These are phyloP conservation scores for Naegleria lovaniensis DNA, from an alignment of 208 protist genomes.

Conservation along the genomic window DNA sequence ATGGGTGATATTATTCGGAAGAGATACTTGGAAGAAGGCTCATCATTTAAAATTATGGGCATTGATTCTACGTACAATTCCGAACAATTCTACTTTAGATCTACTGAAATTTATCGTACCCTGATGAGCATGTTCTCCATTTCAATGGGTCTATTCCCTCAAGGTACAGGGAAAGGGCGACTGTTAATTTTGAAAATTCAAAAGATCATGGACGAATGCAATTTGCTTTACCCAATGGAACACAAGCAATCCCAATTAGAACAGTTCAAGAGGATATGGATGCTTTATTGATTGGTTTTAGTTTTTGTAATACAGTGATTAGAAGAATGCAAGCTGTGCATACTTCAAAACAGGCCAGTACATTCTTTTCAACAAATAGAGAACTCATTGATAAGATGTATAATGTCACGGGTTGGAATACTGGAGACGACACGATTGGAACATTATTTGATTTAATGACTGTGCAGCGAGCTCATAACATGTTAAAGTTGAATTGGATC, in stretches of 20 bases:
- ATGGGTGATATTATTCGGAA: neutral
- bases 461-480: neutral
- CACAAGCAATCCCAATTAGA: neutral
- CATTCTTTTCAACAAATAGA: neutral
- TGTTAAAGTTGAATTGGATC: neutral
- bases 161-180: neutral
- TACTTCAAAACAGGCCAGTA: neutral
- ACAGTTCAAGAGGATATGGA: neutral
- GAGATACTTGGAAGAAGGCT: neutral
- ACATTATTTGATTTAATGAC: slow-evolving; percentile 1
- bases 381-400: neutral
- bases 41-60: neutral
- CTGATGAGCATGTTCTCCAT: neutral
- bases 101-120: neutral
- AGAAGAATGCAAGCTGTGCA: neutral
- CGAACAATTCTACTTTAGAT: neutral
- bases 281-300: neutral
- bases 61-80: neutral
- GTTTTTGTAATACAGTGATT: neutral
- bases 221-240: neutral
- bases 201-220: neutral
- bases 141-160: neutral
- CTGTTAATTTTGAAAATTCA: neutral
- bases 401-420: neutral
- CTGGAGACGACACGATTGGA: neutral